Conservation (phyloP, 2,329 filamentous ascomycete species). For the Penicillium aurantiogriseum region DNA sequence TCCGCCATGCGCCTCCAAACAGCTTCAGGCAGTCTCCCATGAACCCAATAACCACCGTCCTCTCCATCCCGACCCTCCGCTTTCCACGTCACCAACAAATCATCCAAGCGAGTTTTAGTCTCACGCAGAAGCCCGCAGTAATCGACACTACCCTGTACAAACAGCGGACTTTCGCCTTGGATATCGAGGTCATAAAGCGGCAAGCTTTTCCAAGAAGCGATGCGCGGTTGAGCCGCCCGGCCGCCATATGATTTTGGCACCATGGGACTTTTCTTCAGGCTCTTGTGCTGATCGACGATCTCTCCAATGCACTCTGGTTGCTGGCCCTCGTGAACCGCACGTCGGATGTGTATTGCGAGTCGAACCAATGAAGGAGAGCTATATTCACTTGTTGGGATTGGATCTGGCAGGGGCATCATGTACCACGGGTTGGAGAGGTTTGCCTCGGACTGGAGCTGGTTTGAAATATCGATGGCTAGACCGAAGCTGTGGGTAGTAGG, state of each 20-base stretch:
- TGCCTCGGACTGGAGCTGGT: conserved; percentile 1
- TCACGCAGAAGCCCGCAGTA: conserved; percentile 8
- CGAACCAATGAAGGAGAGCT: not conserved
- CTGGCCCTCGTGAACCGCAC: not conserved
- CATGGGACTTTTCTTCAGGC: not conserved
- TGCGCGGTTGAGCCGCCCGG: conserved; percentile 4
- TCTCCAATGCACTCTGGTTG: conserved; percentile 7
- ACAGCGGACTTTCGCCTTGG: conserved; percentile 3
- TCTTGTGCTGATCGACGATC: conserved; percentile 1
- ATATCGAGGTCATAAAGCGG: conserved; percentile 7
- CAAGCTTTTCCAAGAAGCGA: conserved; percentile 6
- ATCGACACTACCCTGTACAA: conserved; percentile 7
- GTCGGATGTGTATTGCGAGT: conserved; percentile 3
- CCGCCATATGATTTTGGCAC: conserved; percentile 1
- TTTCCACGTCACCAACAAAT: conserved; percentile 11
- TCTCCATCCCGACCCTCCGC: not conserved
- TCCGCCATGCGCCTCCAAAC: conserved; percentile 7
- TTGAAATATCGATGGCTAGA: conserved; percentile 3
- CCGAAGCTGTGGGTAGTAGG: conserved; percentile 1
- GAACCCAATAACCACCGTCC: conserved; percentile 8
- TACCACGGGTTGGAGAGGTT: conserved; percentile 6
- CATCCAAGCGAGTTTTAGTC: conserved; percentile 3
- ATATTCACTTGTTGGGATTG: conserved; percentile 5
- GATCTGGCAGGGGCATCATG: conserved; percentile 8
- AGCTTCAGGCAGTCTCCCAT: conserved; percentile 2